Evolutionary conservation across 768 basidiomycete genomes (phyloP), one percentile per base, ranked within the genome.

Genomic region (Hemileccinum impolitum): DNA sequence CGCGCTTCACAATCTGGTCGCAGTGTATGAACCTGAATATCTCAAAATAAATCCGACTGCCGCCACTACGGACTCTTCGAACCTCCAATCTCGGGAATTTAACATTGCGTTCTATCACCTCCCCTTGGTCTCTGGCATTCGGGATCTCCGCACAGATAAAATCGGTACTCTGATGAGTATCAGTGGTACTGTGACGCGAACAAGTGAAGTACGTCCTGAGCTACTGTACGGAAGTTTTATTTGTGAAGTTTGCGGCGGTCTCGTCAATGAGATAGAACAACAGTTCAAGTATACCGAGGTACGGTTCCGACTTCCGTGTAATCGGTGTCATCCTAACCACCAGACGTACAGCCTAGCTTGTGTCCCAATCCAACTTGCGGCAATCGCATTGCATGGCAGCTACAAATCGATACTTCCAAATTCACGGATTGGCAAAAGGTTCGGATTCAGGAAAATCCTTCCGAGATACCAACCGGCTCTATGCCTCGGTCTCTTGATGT

Each of bases 391-490:
- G 87, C 81, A 28, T 99, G 94, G 94, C 85, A 94, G 62, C 80
- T 99, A 36, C 90, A 94, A 64, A 92, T 98, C 50, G 95, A 98
- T 65, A 85, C 86, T 45, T 94, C 91, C 25, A 94, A 92, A 66
- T 99, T 99, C 65, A 90, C 92, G 1, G 96, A 99, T 65, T 98
- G 96, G 96, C 96, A 99, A 68, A 97, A 97, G 68, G 94, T 98
- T 41, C 85, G 96, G 38, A 97, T 99, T 39, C 96, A 99, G 63
- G 96, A 99, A 73, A 98, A 97, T 61, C 87, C 95, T 10, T 96
- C 94, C 23, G 96, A 98, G 70, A 98, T 99, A 49, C 96, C 96
- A 1, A 98, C 95, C 0, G 96, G 96, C 1, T 91, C 88, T 3
- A 99, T 98, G 96, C 96, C 96, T 25, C 85, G 95, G 28, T 95